Evolutionary conservation across 1,139 yeast species (phyloP).

Genomic region (Hemisphaericaspora subhashii): DNA sequence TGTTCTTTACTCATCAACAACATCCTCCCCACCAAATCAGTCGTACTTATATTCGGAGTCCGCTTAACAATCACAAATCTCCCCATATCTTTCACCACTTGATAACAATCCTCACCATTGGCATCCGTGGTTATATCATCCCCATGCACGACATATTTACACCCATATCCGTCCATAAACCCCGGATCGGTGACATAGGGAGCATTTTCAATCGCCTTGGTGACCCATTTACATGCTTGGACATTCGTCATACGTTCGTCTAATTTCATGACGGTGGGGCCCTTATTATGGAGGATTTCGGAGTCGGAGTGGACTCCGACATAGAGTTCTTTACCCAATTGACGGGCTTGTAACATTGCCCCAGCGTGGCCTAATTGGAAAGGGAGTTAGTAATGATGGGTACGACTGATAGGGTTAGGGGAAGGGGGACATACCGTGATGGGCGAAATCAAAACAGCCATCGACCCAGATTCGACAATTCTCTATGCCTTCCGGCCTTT

Average conservation of each 20-base stretch:
- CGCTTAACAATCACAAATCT: slow-evolving; percentile 85
- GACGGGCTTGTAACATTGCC: slow-evolving; percentile 90
- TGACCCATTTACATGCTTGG: slow-evolving; percentile 88
- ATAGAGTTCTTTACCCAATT: slow-evolving; percentile 66
- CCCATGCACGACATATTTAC: slow-evolving; percentile 93
- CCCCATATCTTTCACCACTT: slow-evolving; percentile 79
- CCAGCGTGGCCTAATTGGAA: slow-evolving; percentile 87
- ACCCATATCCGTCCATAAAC: slow-evolving; percentile 71
- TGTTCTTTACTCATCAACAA: slow-evolving; percentile 59
- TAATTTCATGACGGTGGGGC: slow-evolving; percentile 88
- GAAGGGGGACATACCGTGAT: slow-evolving; percentile 64
- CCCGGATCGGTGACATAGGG: slow-evolving; percentile 94
- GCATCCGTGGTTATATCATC: slow-evolving; percentile 98
- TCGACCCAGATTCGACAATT: slow-evolving; percentile 77
- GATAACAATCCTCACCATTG: slow-evolving; percentile 90
- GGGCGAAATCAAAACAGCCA: slow-evolving; percentile 97
- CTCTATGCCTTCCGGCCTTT: slow-evolving; percentile 47
- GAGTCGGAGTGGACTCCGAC: slow-evolving; percentile 94
- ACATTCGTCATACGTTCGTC: slow-evolving; percentile 82
- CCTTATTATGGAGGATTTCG: slow-evolving; percentile 79
- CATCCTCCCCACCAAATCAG: slow-evolving; percentile 94
- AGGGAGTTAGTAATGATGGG: slow-evolving; percentile 13
- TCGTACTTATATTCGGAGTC: slow-evolving; percentile 91
- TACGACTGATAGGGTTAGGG: too few species aligned
- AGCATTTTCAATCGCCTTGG: slow-evolving; percentile 69